Conservation (phyloP, 2,329 filamentous ascomycete species). For the Nemania sp. region DNA sequence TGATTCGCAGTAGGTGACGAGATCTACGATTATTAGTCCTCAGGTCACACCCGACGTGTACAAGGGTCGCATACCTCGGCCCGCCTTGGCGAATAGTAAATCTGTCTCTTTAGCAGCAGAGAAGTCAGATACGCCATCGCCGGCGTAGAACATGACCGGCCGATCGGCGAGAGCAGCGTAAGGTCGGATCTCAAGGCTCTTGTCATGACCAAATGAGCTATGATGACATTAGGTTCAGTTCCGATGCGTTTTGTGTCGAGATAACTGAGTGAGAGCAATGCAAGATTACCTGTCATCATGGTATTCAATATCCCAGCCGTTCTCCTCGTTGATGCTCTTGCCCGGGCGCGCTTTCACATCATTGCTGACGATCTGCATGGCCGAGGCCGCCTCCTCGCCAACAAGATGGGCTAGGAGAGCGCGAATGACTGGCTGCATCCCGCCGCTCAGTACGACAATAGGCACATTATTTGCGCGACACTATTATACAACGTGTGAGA, state of each 20-base stretch:
- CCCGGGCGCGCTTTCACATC: constrained; percentile 65
- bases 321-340: constrained; percentile 75
- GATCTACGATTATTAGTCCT: constrained; percentile 56
- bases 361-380: constrained; percentile 92
- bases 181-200: constrained; percentile 85
- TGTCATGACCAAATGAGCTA: constrained; percentile 93
- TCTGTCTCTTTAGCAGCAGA: constrained; percentile 93
- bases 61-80: constrained; percentile 63
- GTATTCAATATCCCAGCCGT: constrained; percentile 86
- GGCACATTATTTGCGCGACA: constrained; percentile 76
- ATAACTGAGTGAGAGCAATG: no score
- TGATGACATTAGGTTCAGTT: constrained; percentile 12
- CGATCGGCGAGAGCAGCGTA: constrained; percentile 78
- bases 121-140: constrained; percentile 90
- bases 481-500: constrained; percentile 10
- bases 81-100: constrained; percentile 89
- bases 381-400: constrained; percentile 70
- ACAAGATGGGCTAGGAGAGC: constrained; percentile 79
- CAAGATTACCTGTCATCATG: constrained; percentile 76
- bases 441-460: constrained; percentile 86
- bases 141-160: constrained; percentile 90
- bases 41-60: not conserved
- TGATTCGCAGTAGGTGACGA: constrained; percentile 83
- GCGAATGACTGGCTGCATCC: constrained; percentile 90
- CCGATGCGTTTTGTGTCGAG: not conserved